Evolutionary conservation across 2,329 filamentous ascomycete genomes (phyloP).

Genomic region (Colletotrichum sp.): DNA sequence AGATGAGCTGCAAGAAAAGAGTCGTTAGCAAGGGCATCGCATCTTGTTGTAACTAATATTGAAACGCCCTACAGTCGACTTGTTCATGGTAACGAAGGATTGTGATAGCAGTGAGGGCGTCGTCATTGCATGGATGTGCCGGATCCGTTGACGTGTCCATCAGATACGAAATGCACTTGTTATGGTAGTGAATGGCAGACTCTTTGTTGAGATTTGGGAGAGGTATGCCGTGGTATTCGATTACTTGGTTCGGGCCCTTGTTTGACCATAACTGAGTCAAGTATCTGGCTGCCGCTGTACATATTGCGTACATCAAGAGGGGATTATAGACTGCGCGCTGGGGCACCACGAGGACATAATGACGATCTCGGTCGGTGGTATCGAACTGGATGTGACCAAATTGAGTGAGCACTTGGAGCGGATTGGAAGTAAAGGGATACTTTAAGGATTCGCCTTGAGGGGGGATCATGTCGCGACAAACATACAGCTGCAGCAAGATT

Average conservation of each 20-base stretch:
- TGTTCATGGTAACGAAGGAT: conserved; percentile 2
- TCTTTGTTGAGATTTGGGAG: neutral
- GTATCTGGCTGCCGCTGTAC: neutral
- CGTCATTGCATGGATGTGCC: neutral
- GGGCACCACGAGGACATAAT: neutral
- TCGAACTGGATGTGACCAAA: neutral
- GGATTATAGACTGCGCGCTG: neutral
- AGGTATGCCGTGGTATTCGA: neutral
- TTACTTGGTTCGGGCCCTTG: neutral
- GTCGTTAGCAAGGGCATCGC: neutral
- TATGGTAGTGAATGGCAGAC: neutral
- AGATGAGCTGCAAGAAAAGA: neutral
- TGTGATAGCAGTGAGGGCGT: neutral
- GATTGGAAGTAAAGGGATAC: neutral
- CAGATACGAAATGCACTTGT: neutral
- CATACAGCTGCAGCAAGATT: neutral
- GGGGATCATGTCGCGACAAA: neutral
- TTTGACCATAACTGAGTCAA: neutral
- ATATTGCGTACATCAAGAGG: neutral
- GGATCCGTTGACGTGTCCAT: neutral
- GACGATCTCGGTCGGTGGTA: neutral
- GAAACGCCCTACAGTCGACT: neutral
- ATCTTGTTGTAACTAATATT: rapidly evolving
- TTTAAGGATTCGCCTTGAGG: neutral
- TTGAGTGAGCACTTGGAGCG: neutral